A percentile compares a stretch with the other conserved stretches of the same genome.
phyloP scores from a whole-genome alignment of 2,329 filamentous ascomycete species.

The Septoria petroselini region DNA sequence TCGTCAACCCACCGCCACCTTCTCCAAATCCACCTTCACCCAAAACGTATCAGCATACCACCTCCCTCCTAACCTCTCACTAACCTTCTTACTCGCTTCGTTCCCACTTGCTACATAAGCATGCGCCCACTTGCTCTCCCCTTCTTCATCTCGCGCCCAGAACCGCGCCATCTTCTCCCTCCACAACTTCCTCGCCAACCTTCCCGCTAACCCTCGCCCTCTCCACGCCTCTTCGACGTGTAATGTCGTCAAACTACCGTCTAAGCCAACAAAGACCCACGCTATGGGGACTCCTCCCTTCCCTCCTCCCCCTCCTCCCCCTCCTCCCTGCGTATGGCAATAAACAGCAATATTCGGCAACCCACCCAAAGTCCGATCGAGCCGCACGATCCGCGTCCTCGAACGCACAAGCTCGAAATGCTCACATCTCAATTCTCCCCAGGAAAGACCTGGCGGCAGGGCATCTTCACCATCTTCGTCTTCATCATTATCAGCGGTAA shows the following conservation, averaged over 20 bases:
- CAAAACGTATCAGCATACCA: slow-evolving; percentile 58
- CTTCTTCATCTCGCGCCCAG: slow-evolving; percentile 25
- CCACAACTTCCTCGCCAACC: slow-evolving; percentile 58
- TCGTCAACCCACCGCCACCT: no score
- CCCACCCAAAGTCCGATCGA: slow-evolving; percentile 46
- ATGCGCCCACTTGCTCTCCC: slow-evolving; percentile 53
- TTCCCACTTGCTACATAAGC: slow-evolving; percentile 65
- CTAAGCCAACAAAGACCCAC: slow-evolving; percentile 63
- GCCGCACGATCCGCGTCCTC: slow-evolving; percentile 56
- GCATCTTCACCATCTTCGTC: no score
- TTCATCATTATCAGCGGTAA: no score
- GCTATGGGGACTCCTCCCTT: slow-evolving; percentile 55
- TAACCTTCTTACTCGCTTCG: slow-evolving; percentile 59
- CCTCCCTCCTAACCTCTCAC: slow-evolving; percentile 58
- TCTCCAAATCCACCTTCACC: slow-evolving; percentile 47
- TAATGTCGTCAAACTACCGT: slow-evolving; percentile 60
- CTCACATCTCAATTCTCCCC: slow-evolving; percentile 51
- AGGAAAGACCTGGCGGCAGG: slow-evolving; percentile 52
- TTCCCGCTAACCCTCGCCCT: slow-evolving; percentile 61
- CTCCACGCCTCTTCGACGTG: slow-evolving; percentile 61
- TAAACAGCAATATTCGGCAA: slow-evolving; percentile 41
- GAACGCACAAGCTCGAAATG: slow-evolving; percentile 58
- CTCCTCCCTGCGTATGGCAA: no score
- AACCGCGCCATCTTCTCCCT: slow-evolving; percentile 47
- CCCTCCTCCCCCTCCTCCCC: no score